Conservation (phyloP, 306 rosid genomes). For the Acacia acuminata region DNA sequence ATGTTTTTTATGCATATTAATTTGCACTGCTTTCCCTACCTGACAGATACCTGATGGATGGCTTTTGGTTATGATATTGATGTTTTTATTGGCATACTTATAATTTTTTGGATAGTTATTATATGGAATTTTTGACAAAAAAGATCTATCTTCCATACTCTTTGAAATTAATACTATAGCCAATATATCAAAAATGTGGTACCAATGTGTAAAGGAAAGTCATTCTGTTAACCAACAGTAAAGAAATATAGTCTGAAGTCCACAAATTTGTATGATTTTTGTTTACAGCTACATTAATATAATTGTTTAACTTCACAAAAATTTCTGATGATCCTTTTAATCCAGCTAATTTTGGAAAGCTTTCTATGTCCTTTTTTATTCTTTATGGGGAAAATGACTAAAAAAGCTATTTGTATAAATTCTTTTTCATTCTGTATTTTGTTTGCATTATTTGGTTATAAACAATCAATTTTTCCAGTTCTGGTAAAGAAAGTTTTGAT, state of each 20-base stretch:
- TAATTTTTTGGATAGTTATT: not conserved
- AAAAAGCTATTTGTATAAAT: not conserved
- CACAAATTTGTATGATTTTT: not conserved
- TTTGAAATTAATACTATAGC: too few relatives aligned
- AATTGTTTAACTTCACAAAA: conserved; percentile 7
- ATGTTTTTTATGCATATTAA: not conserved
- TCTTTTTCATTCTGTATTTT: not conserved
- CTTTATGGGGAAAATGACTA: conserved; percentile 2
- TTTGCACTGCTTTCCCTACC: conserved; percentile 12
- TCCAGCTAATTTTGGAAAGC: not conserved
- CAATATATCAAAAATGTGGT: not conserved
- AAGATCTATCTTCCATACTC: not conserved
- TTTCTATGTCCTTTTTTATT: conserved; percentile 4
- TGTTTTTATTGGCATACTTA: not conserved
- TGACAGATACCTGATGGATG: conserved; percentile 14
- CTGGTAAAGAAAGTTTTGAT: not conserved
- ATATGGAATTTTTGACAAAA: not conserved
- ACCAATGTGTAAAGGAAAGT: conserved; percentile 3
- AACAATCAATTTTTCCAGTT: conserved; percentile 2
- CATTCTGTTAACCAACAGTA: not conserved
- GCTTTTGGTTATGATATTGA: conserved; percentile 18
- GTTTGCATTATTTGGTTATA: not conserved
- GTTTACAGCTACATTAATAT: not conserved
- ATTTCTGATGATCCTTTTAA: conserved; percentile 4
- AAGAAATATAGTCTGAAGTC: not conserved